Conservation (phyloP, 2,329 filamentous ascomycete genomes). For the Cladosporium oxysporum region DNA sequence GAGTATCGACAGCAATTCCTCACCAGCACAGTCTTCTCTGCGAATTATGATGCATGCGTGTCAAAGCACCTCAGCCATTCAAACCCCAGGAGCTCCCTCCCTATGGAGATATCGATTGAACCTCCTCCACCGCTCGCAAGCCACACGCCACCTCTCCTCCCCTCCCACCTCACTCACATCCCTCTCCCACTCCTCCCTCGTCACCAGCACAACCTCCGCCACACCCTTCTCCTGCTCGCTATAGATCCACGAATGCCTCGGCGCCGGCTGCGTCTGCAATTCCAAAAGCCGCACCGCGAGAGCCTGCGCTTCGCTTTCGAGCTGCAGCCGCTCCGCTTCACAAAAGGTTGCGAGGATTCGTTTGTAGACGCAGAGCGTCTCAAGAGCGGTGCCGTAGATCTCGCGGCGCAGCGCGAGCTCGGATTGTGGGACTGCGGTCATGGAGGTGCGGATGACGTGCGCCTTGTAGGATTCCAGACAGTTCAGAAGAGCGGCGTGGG, state of each 20-base stretch:
- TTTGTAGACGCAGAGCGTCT: slow-evolving; percentile 29
- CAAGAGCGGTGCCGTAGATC: slow-evolving; percentile 28
- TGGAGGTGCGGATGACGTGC: slow-evolving; percentile 26
- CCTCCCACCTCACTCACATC: slow-evolving; percentile 8
- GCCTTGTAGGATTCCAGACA: slow-evolving; percentile 32
- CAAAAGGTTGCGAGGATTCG: slow-evolving; percentile 27
- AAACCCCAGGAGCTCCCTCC: background rate
- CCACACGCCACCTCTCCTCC: slow-evolving; percentile 9
- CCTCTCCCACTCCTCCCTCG: slow-evolving; percentile 27
- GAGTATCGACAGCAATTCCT: background rate
- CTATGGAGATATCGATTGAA: slow-evolving; percentile 21
- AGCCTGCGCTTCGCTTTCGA: slow-evolving; percentile 35
- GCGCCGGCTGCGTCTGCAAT: slow-evolving; percentile 30
- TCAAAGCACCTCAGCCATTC: background rate
- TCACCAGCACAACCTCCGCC: slow-evolving; percentile 26
- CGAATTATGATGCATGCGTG: background rate
- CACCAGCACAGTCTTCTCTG: background rate
- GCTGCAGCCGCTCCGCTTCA: slow-evolving; percentile 25
- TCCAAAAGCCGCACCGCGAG: slow-evolving; percentile 35
- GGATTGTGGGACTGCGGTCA: slow-evolving; percentile 20
- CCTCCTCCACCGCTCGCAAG: slow-evolving; percentile 12
- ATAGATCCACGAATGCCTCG: slow-evolving; percentile 34
- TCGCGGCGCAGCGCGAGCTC: slow-evolving; percentile 31
- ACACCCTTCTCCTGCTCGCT: slow-evolving; percentile 31
- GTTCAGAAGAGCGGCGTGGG: slow-evolving; percentile 22